These are phyloP conservation scores for Auricularia auricula-judae DNA, from an alignment of 768 basidiomycete genomes.

Conservation along the genomic window DNA sequence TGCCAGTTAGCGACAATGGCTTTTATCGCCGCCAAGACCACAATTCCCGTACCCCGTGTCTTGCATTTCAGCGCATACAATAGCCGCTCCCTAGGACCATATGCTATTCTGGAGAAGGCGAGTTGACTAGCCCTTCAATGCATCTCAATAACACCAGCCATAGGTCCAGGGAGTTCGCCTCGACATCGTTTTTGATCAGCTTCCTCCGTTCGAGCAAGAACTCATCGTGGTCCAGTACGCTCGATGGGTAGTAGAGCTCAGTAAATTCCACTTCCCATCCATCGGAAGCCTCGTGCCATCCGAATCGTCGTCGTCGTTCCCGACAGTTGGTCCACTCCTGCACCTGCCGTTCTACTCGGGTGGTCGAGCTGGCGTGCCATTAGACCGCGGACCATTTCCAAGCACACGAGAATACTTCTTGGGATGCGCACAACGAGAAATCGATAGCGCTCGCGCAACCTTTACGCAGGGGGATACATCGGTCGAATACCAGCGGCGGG, in stretches of 20 bases:
- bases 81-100: slow-evolving; percentile 11
- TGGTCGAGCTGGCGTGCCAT: slow-evolving; percentile 17
- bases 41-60: slow-evolving; percentile 18
- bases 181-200: slow-evolving; percentile 16
- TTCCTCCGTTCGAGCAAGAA: slow-evolving; percentile 16
- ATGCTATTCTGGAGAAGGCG: slow-evolving; percentile 19
- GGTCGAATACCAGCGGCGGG: slow-evolving; percentile 18
- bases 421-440: slow-evolving; percentile 25
- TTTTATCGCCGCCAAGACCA: slow-evolving; percentile 17
- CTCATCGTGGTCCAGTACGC: slow-evolving; percentile 18
- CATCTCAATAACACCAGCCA: background rate
- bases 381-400: slow-evolving; percentile 23
- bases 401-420: slow-evolving; percentile 20
- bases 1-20: slow-evolving; percentile 19
- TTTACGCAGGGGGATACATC: slow-evolving; percentile 19
- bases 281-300: slow-evolving; percentile 19
- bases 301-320: slow-evolving; percentile 1
- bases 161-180: slow-evolving; percentile 19
- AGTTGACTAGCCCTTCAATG: background rate
- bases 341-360: slow-evolving; percentile 19
- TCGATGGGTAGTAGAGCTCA: slow-evolving; percentile 20
- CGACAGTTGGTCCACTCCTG: slow-evolving; percentile 11
- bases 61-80: slow-evolving; percentile 8
- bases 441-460: slow-evolving; percentile 20
- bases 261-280: slow-evolving; percentile 14